Evolutionary conservation across 495 filamentous ascomycete genomes (phyloP), one percentile per base, ranked within the genome.

Genomic region (Elaphomyces granulatus): DNA sequence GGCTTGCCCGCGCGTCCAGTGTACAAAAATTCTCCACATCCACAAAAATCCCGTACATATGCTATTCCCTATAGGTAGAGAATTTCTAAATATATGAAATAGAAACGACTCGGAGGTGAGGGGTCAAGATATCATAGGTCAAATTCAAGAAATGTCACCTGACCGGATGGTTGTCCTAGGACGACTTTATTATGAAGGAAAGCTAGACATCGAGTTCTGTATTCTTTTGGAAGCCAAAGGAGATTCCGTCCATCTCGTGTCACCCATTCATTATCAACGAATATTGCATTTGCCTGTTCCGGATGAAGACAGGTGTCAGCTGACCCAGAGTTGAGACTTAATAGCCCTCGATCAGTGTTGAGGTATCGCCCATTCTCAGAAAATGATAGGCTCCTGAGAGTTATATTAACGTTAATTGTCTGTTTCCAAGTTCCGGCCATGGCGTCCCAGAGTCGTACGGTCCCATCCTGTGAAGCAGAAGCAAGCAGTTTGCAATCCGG

Each of bases 401-500:
- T 12, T 6, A 28, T 6, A 28, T 6, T 28, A 6, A 6, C 23
- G 6, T 28, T 28, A 12, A 28, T 6, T 6, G 23, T 28, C 23
- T 28, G 23, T 12, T 6, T 6, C 6, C 23, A 28, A 6, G 6
- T 6, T 28, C 23, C 23, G 12, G 23, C 12, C 6, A 12, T 12
- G 12, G 23, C 6, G 23, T 28, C 23, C 23, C 23, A 28, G 23
- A 64, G 42, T 45, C 55, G 45, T 9, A 57, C 38, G 3, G 56
- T 62, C 0, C 43, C 45, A 30, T 65, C 48, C 32, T 30, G 0
- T 4, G 52, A 61, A 15, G 20, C 51, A 28, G 59, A 64, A 9
- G 47, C 54, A 0, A 67, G 28, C 20, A 43, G 40, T 35, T 45
- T 50, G 18, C 49, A 43, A 45, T 70, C 51, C 7, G 41, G 54